phyloP scores from a whole-genome alignment of 1,284 basidiomycete genomes.

The Leccinum cinnamomeum region DNA sequence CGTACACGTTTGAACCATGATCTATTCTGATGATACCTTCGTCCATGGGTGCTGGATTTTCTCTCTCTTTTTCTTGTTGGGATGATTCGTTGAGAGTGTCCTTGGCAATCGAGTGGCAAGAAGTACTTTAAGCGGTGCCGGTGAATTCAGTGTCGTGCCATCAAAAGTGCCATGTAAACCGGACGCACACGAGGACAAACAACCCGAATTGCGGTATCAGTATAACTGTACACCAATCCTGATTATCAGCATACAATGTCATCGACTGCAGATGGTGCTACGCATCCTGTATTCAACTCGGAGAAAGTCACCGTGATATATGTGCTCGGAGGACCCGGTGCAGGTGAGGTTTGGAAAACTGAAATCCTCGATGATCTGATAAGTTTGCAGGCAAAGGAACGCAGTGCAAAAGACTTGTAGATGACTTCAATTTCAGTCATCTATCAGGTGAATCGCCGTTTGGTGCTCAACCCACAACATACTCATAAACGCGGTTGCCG shows the following conservation, averaged over 20 bases:
- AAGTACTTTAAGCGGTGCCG: background rate
- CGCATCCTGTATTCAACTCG: conserved; percentile 62
- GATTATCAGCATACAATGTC: conserved; percentile 19
- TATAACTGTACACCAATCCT: background rate
- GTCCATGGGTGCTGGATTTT: conserved; percentile 42
- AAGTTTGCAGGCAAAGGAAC: conserved; percentile 86
- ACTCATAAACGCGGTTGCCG: conserved; percentile 6
- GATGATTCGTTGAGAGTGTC: conserved; percentile 3
- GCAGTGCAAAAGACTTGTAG: conserved; percentile 87
- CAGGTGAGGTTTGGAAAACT: conserved; percentile 52
- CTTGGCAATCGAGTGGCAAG: conserved; percentile 25
- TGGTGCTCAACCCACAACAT: background rate
- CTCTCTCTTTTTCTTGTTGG: background rate
- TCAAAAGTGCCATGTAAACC: background rate
- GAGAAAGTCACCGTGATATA: conserved; percentile 88
- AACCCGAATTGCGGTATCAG: conserved; percentile 11
- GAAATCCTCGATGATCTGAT: conserved; percentile 10
- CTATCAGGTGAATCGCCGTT: conserved; percentile 69
- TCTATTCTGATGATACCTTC: conserved; percentile 43
- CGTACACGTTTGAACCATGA: conserved; percentile 58
- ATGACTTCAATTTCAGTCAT: conserved; percentile 90
- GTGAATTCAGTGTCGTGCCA: background rate
- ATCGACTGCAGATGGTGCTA: conserved; percentile 8
- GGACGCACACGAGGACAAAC: conserved; percentile 9
- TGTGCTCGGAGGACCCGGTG: conserved; percentile 96